phyloP scores from a whole-genome alignment of 129 eudicot genomes.

The Flaveria trinervia region DNA sequence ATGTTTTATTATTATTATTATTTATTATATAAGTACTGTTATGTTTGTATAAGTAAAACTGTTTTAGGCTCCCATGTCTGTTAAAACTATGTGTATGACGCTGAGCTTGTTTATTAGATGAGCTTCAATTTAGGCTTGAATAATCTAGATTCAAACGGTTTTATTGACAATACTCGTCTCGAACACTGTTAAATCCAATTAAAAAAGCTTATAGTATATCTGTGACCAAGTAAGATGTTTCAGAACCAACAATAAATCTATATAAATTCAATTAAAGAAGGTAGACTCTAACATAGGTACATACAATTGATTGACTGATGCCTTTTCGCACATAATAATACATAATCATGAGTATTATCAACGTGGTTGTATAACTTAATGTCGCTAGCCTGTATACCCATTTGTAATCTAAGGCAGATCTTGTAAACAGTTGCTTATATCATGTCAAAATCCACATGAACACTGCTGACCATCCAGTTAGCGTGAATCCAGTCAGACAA shows the following conservation, averaged over 20 bases:
- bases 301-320: not conserved
- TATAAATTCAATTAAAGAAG: not conserved
- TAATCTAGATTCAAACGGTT: no score
- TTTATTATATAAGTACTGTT: no score
- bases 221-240: not conserved
- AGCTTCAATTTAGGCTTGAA: no score
- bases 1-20: no score
- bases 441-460: conserved; percentile 41
- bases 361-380: not conserved
- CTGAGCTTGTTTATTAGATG: no score
- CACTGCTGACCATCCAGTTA: conserved; percentile 35
- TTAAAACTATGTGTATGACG: no score
- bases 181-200: no score
- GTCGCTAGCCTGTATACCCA: not conserved
- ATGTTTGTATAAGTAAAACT: no score
- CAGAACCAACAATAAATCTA: not conserved
- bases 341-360: not conserved
- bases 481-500: no score
- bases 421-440: not conserved
- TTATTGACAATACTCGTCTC: no score
- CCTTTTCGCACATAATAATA: not conserved
- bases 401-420: not conserved
- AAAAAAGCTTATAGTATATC: no score
- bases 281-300: not conserved
- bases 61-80: no score